Conservation (phyloP, 2,329 filamentous ascomycete species). For the Mollisia scopiformis region DNA sequence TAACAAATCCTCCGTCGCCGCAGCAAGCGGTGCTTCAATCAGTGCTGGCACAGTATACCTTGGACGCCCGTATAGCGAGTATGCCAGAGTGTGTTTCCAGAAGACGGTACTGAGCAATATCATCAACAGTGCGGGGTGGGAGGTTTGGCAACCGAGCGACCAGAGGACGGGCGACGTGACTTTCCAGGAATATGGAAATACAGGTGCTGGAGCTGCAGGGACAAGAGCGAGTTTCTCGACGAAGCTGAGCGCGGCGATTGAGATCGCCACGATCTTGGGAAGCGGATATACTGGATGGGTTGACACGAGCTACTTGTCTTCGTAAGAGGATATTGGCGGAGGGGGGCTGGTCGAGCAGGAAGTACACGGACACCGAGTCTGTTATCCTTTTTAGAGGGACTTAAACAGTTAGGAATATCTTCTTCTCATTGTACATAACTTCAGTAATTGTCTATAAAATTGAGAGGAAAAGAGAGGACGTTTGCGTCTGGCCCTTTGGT, state of each 20-base stretch:
- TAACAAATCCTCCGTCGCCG: slow-evolving; percentile 52
- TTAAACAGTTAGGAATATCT: no score
- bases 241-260: slow-evolving; percentile 43
- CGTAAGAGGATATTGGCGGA: no score
- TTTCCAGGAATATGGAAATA: slow-evolving; percentile 57
- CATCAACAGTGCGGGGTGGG: slow-evolving; percentile 55
- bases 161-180: slow-evolving; percentile 49
- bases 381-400: no score
- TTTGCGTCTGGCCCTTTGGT: no score
- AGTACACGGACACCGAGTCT: no score
- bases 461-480: no score
- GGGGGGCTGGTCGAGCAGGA: no score
- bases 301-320: slow-evolving; percentile 46
- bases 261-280: slow-evolving; percentile 50
- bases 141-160: slow-evolving; percentile 46
- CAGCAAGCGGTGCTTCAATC: slow-evolving; percentile 42
- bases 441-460: no score
- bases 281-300: slow-evolving; percentile 45
- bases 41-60: slow-evolving; percentile 48
- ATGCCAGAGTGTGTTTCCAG: slow-evolving; percentile 55
- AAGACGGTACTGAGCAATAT: slow-evolving; percentile 49
- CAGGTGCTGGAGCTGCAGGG: slow-evolving; percentile 51
- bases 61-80: slow-evolving; percentile 55
- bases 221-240: slow-evolving; percentile 51
- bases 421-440: no score